Evolutionary conservation across 2,329 filamentous ascomycete genomes (phyloP).

Genomic region (Catunica adiposa): DNA sequence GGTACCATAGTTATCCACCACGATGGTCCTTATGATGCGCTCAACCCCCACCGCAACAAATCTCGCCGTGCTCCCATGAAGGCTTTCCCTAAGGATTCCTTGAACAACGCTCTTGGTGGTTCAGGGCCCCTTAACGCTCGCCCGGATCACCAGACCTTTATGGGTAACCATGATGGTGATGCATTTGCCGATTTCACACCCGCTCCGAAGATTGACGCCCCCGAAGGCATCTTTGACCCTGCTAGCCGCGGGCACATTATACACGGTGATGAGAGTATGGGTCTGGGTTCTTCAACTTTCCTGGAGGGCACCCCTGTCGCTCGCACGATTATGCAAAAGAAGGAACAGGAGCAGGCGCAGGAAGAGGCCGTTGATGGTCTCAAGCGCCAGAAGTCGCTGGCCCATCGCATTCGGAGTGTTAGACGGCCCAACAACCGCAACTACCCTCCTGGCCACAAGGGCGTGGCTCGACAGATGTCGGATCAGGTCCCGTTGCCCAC

Average conservation of each 20-base stretch:
- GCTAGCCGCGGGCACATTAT: slow-evolving; percentile 51
- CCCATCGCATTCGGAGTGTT: slow-evolving; percentile 77
- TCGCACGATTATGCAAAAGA: slow-evolving; percentile 58
- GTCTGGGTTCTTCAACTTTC: slow-evolving; percentile 88
- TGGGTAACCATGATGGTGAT: slow-evolving; percentile 65
- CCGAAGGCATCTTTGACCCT: slow-evolving; percentile 45
- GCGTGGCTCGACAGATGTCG: slow-evolving; percentile 25
- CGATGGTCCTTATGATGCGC: slow-evolving; percentile 91
- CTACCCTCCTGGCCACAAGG: slow-evolving; percentile 24
- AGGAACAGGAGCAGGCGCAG: slow-evolving; percentile 51
- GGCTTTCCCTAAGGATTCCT: slow-evolving; percentile 80
- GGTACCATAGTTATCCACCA: slow-evolving; percentile 69
- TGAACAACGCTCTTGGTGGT: slow-evolving; percentile 83
- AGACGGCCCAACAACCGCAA: slow-evolving; percentile 33
- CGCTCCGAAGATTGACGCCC: slow-evolving; percentile 20
- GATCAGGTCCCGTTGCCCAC: slow-evolving; percentile 20
- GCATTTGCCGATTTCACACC: slow-evolving; percentile 66
- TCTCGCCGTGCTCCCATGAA: slow-evolving; percentile 83
- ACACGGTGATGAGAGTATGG: slow-evolving; percentile 68
- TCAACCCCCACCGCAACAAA: slow-evolving; percentile 86
- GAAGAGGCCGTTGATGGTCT: slow-evolving; percentile 41
- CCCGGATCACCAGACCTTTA: slow-evolving; percentile 73
- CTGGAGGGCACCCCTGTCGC: slow-evolving; percentile 85
- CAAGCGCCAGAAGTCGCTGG: slow-evolving; percentile 84
- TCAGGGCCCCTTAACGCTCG: slow-evolving; percentile 67